phyloP scores from a whole-genome alignment of 495 filamentous ascomycete genomes.

The Tricharina praecox region DNA sequence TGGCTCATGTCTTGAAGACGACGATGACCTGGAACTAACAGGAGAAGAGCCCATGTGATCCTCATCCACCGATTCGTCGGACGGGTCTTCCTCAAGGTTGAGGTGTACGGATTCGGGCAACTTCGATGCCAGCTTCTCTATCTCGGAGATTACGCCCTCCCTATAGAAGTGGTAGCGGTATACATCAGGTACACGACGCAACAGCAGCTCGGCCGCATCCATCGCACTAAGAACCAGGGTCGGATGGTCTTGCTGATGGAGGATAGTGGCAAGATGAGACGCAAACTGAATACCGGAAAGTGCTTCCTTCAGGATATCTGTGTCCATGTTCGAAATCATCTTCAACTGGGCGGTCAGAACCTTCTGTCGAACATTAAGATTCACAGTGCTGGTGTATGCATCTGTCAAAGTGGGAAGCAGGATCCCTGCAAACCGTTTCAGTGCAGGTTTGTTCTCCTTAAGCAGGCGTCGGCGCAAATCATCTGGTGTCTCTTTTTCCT shows the following conservation, averaged over 20 bases:
- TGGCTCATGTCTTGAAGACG: conserved; percentile 34
- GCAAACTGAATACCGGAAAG: conserved; percentile 86
- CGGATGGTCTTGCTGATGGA: conserved; percentile 88
- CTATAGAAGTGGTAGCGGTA: conserved; percentile 96
- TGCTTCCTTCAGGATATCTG: conserved; percentile 65
- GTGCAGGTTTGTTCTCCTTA: conserved; percentile 61
- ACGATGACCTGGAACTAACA: conserved; percentile 42
- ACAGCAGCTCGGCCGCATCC: conserved; percentile 71
- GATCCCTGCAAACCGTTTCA: conserved; percentile 83
- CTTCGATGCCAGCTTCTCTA: conserved; percentile 49
- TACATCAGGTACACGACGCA: conserved; percentile 64
- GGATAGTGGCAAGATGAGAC: conserved; percentile 88
- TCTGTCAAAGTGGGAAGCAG: conserved; percentile 94
- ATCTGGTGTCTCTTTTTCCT: conserved; percentile 45
- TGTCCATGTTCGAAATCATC: conserved; percentile 92
- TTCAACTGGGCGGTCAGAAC: conserved; percentile 88
- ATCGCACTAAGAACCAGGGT: conserved; percentile 72
- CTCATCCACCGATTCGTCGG: conserved; percentile 24
- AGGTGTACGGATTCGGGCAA: conserved; percentile 22
- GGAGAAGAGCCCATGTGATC: conserved; percentile 43
- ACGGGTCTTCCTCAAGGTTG: conserved; percentile 27
- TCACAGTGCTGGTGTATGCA: conserved; percentile 95
- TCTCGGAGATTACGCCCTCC: conserved; percentile 89
- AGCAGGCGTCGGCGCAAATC: conserved; percentile 49
- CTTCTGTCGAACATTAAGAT: conserved; percentile 92